A percentile compares a stretch with the other conserved stretches of the same genome.
phyloP scores from a whole-genome alignment of 2,329 filamentous ascomycete species.

The Volutella citrinella region DNA sequence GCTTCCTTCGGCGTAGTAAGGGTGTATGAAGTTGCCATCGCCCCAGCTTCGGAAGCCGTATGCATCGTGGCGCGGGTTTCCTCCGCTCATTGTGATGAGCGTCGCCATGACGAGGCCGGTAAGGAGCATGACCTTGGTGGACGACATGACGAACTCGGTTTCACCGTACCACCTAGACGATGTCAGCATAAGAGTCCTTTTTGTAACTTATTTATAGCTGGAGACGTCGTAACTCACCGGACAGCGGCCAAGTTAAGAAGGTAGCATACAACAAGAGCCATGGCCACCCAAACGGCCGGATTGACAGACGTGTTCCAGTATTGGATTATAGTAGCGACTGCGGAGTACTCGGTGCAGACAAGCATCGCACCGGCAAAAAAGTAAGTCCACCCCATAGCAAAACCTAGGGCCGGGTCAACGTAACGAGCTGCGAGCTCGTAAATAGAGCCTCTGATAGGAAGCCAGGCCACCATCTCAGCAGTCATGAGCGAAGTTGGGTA shows the following conservation, averaged over 20 bases:
- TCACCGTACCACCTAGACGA: constrained; percentile 16
- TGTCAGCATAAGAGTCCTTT: too few species aligned
- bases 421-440: constrained; percentile 52
- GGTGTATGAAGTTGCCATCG: constrained; percentile 11
- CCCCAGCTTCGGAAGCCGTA: constrained; percentile 15
- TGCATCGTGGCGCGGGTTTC: constrained; percentile 11
- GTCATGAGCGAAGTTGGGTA: constrained; percentile 40
- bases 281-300: constrained; percentile 43
- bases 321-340: constrained; percentile 41
- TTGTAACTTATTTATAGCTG: too few species aligned
- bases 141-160: constrained; percentile 12
- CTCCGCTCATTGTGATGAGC: constrained; percentile 13
- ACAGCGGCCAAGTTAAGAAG: constrained; percentile 42
- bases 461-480: constrained; percentile 53
- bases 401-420: constrained; percentile 54
- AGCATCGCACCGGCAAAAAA: constrained; percentile 43
- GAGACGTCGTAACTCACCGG: too few species aligned
- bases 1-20: constrained; percentile 9
- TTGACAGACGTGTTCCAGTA: constrained; percentile 40
- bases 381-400: constrained; percentile 50
- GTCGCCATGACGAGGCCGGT: constrained; percentile 14
- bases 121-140: constrained; percentile 13
- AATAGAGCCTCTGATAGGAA: constrained; percentile 51
- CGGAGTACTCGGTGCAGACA: too few species aligned
- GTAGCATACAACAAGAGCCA: constrained; percentile 40